A percentile compares a stretch with the other conserved stretches of the same genome.
Conservation (phyloP, 169 alveolate species). For the Cryptosporidium parvum region DNA sequence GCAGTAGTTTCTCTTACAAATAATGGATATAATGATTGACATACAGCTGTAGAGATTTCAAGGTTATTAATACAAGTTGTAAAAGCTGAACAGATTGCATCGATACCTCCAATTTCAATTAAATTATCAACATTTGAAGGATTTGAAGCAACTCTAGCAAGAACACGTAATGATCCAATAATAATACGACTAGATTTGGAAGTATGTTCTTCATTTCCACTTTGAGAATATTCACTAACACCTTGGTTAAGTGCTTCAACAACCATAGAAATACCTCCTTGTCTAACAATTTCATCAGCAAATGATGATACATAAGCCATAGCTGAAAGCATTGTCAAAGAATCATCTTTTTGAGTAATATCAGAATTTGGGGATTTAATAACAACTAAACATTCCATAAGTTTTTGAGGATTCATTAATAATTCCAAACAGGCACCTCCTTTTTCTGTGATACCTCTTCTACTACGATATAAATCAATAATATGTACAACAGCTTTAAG, state of each 20-base stretch:
- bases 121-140: slow-evolving; percentile 88
- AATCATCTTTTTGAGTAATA: slow-evolving; percentile 89
- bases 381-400: slow-evolving; percentile 86
- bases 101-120: slow-evolving; percentile 88
- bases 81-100: slow-evolving; percentile 88
- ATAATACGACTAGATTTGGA: slow-evolving; percentile 78
- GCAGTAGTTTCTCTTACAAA: slow-evolving; percentile 73
- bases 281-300: slow-evolving; percentile 90
- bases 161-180: slow-evolving; percentile 89
- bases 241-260: slow-evolving; percentile 89
- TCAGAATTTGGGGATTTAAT: slow-evolving; percentile 87
- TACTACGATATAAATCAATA: slow-evolving; percentile 55
- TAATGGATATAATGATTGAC: slow-evolving; percentile 88
- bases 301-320: slow-evolving; percentile 91
- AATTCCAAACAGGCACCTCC: slow-evolving; percentile 91
- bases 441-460: slow-evolving; percentile 79
- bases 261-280: slow-evolving; percentile 90
- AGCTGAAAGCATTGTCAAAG: slow-evolving; percentile 88
- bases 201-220: slow-evolving; percentile 84
- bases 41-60: slow-evolving; percentile 86
- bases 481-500: slow-evolving; percentile 73
- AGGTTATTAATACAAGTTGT: slow-evolving; percentile 85
- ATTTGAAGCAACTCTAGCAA: slow-evolving; percentile 88
- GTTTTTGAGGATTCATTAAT: slow-evolving; percentile 88
- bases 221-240: slow-evolving; percentile 83